phyloP scores from a whole-genome alignment of 306 rosid species.

The Benincasa hispida region DNA sequence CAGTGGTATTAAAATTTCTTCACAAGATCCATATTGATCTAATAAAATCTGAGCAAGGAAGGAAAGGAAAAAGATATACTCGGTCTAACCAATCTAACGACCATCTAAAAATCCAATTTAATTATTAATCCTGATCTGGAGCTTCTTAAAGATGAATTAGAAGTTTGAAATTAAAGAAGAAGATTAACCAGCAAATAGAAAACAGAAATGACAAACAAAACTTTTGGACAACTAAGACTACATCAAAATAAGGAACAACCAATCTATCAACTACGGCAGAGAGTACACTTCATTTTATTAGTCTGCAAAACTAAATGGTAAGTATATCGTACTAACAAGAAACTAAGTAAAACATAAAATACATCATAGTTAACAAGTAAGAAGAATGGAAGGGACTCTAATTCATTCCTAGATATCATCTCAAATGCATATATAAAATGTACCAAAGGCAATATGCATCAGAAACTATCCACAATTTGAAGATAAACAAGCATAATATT shows the following conservation, averaged over 20 bases:
- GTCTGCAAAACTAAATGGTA: not conserved
- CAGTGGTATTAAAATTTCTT: not conserved
- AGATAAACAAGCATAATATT: not conserved
- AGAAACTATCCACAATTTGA: not conserved
- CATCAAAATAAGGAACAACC: not conserved
- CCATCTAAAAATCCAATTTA: not conserved
- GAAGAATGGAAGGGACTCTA: not conserved
- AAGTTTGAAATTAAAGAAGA: not conserved
- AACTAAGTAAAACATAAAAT: not conserved
- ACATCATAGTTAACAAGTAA: not conserved
- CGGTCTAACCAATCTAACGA: not conserved
- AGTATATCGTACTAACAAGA: not conserved
- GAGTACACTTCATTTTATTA: not conserved
- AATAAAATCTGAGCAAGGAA: not conserved
- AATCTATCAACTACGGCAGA: not conserved
- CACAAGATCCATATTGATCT: not conserved
- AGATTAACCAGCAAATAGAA: not conserved
- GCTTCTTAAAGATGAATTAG: not conserved
- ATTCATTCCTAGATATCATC: not conserved
- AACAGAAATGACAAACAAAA: not conserved
- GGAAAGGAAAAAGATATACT: not conserved
- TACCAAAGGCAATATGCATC: not conserved
- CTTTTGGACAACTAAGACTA: not conserved
- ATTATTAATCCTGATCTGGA: not conserved
- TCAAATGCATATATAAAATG: not conserved